Conservation (phyloP, 768 basidiomycete species). For the Plicaturopsis crispa region DNA sequence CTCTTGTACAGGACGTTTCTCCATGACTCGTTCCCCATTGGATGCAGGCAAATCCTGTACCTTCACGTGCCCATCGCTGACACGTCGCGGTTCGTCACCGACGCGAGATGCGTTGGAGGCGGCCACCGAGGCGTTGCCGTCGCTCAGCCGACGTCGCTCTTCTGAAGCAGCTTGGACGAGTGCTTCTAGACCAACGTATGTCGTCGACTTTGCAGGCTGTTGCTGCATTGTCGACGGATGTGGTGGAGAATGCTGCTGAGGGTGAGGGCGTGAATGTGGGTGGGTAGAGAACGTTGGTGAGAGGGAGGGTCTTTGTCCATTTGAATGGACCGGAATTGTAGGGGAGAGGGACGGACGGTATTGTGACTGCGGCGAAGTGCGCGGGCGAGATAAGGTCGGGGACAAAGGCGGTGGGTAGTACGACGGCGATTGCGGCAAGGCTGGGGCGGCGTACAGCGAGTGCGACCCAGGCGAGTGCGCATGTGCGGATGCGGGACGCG, state of each 20-base stretch:
- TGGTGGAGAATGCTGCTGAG: too few relatives aligned
- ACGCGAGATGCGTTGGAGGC: too few relatives aligned
- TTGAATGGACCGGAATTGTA: conserved; percentile 12
- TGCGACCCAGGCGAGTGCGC: conserved; percentile 1
- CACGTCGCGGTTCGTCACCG: too few relatives aligned
- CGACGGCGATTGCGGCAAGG: not conserved
- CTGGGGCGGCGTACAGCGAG: not conserved
- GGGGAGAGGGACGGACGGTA: conserved; percentile 9
- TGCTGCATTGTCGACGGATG: too few relatives aligned
- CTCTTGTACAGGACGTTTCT: too few relatives aligned
- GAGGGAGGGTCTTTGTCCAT: conserved; percentile 14
- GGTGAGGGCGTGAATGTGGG: too few relatives aligned
- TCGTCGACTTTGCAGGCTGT: too few relatives aligned
- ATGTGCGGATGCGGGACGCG: conserved; percentile 9
- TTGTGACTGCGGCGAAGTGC: conserved; percentile 3
- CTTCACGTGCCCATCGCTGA: too few relatives aligned
- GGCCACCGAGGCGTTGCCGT: too few relatives aligned
- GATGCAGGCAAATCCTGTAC: too few relatives aligned
- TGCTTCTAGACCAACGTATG: conserved; percentile 50
- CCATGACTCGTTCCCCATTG: too few relatives aligned
- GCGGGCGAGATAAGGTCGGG: conserved; percentile 3
- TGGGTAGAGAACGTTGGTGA: too few relatives aligned
- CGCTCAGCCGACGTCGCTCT: conserved; percentile 47
- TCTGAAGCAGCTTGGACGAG: conserved; percentile 67
- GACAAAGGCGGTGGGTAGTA: conserved; percentile 4